Evolutionary conservation across 345 rosid species (phyloP), one percentile per base, ranked within the genome.

Genomic region (Citropsis articulata): DNA sequence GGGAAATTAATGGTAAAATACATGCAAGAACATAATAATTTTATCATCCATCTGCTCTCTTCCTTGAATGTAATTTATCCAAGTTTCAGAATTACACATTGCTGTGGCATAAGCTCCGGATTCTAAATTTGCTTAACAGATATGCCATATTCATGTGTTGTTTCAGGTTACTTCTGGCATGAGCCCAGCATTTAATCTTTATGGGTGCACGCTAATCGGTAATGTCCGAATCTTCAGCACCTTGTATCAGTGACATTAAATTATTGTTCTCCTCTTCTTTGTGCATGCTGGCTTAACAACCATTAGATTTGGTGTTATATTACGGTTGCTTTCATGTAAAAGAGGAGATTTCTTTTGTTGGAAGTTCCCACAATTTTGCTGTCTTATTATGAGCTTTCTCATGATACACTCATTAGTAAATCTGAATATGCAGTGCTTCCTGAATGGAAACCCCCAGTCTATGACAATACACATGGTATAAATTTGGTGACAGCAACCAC

Each of bases 371-470:
- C 50, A 72, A n/a, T 14, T 55, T n/a, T 57, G 22, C n/a, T 28
- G 30, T 56, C 40, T 56, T 16, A 36, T 30, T 71, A 24, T 66
- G 36, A 16, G 36, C 53, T 71, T 71, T 63, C 71, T 74, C 36
- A 69, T 70, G 63, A 57, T 79, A 40, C 31, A 14, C 50, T 56
- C 27, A n/a, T 75, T 35, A 7, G 66, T 28, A 71, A 60, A 72
- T 76, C 53, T 60, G 78, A 78, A 75, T 75, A 74, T 85, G 84
- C 89, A 95, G 98, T 95, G 73, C 97, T 95, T 77, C 85, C 98
- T 2, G 98, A 95, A 76, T 93, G 98, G 98, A 95, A 95, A 84
- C 97, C 97, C 66, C 95, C 98, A n/a, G 95, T 95, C 7, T 95
- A 95, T 85, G 98, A 95, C 78, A 95, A 95, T 53, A 84, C 82